These are phyloP conservation scores for Globisporangium nodosum DNA, from an alignment of 352 stramenopile genomes.

Conservation along the genomic window DNA sequence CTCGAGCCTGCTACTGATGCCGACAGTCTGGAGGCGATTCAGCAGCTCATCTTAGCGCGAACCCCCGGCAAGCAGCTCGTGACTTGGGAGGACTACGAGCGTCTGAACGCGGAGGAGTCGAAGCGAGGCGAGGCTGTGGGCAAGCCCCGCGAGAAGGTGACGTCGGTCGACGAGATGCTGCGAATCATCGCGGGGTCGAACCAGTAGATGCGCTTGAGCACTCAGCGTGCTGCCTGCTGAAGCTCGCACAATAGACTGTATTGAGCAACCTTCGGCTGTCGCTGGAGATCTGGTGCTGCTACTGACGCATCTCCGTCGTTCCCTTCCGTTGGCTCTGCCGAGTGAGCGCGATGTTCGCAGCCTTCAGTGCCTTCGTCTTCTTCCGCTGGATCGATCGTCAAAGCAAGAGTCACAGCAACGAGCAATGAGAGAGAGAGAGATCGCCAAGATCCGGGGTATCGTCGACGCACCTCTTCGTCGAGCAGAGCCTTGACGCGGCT, in stretches of 20 bases:
- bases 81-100: constrained; percentile 57
- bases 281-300: not conserved
- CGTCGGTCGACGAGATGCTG: constrained; percentile 75
- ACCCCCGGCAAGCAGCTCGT: constrained; percentile 65
- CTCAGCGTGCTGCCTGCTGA: not conserved
- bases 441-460: no score
- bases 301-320: not conserved
- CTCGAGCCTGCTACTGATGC: constrained; percentile 20
- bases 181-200: constrained; percentile 15
- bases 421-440: not conserved
- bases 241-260: not conserved
- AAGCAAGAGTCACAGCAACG: no score
- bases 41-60: constrained; percentile 36
- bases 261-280: not conserved
- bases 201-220: not conserved
- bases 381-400: constrained; percentile 21
- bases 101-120: constrained; percentile 55
- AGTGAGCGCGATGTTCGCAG: constrained; percentile 31
- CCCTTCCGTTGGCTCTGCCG: constrained; percentile 24
- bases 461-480: constrained; percentile 26
- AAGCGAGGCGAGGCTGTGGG: constrained; percentile 43
- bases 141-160: constrained; percentile 82
- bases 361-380: constrained; percentile 37
- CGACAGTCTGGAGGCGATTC: constrained; percentile 32
- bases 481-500: constrained; percentile 10